phyloP scores from a whole-genome alignment of 768 basidiomycete species.

The Psilocybe cubensis region DNA sequence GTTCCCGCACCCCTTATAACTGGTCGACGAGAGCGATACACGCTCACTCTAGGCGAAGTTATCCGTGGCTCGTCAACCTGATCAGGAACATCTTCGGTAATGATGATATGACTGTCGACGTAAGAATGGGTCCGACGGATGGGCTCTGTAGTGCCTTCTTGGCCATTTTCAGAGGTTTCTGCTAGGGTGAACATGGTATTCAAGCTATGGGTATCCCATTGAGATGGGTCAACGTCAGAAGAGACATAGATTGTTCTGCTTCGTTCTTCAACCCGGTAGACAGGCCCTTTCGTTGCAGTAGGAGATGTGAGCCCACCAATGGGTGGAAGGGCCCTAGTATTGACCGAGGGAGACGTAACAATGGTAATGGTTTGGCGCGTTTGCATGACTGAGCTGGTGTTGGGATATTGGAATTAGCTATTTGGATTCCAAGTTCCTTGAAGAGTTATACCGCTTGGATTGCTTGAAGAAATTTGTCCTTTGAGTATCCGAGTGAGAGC shows the following conservation, averaged over 20 bases:
- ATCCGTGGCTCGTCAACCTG: constrained; percentile 19
- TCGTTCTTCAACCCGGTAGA: constrained; percentile 53
- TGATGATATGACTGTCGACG: constrained; percentile 29
- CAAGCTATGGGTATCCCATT: constrained; percentile 44
- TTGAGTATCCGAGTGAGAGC: neutral
- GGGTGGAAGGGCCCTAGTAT: constrained; percentile 26
- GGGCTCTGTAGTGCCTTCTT: constrained; percentile 24
- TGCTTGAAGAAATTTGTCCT: neutral
- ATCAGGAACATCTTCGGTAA: constrained; percentile 24
- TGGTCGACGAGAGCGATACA: constrained; percentile 26
- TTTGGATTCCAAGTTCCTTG: neutral
- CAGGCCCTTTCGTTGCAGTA: constrained; percentile 32
- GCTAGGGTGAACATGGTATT: constrained; percentile 43
- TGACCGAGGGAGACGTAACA: constrained; percentile 34
- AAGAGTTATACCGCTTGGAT: neutral
- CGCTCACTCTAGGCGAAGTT: constrained; percentile 24
- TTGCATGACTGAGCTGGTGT: constrained; percentile 24
- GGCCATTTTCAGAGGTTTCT: constrained; percentile 32
- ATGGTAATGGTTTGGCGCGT: constrained; percentile 41
- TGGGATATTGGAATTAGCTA: constrained; percentile 1
- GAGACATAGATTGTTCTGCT: constrained; percentile 49
- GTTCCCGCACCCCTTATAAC: constrained; percentile 25
- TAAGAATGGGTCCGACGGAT: constrained; percentile 36
- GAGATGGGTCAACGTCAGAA: constrained; percentile 44
- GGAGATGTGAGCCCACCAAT: constrained; percentile 28